A percentile compares a stretch with the other conserved stretches of the same genome.
Conservation (phyloP, 345 rosid species). For the Pugionium dolabratum region DNA sequence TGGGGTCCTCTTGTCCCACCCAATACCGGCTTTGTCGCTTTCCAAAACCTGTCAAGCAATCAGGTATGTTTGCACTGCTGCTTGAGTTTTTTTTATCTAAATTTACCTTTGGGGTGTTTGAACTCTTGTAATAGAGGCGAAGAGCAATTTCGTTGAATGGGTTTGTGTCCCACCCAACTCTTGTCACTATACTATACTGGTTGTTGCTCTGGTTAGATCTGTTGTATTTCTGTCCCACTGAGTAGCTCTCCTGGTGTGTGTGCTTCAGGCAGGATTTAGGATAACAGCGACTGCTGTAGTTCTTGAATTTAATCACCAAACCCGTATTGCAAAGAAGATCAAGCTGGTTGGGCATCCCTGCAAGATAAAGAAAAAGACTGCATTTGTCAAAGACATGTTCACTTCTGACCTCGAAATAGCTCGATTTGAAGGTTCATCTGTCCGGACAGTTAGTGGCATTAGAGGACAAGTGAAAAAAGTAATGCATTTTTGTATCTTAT, state of each 20-base stretch:
- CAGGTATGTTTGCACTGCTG: no score
- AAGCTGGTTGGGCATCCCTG: constrained; percentile 81
- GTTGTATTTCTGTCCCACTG: no score
- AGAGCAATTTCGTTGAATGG: no score
- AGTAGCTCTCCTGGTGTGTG: no score
- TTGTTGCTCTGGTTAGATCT: no score
- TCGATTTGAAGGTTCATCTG: constrained; percentile 71
- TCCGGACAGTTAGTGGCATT: constrained; percentile 80
- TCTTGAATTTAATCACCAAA: constrained; percentile 74
- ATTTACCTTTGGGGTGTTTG: no score
- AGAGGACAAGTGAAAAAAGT: constrained; percentile 88
- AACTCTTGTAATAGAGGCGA: no score
- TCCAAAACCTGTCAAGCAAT: constrained; percentile 68
- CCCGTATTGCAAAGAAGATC: constrained; percentile 65
- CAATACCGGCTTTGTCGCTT: constrained; percentile 70
- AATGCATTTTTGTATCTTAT: background rate
- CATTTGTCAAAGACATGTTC: constrained; percentile 76
- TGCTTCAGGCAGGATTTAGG: constrained; percentile 64
- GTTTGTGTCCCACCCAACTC: no score
- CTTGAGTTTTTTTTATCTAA: no score
- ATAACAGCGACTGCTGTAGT: constrained; percentile 68
- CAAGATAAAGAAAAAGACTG: constrained; percentile 86
- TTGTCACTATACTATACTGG: no score
- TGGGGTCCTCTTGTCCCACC: constrained; percentile 96
- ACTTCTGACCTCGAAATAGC: constrained; percentile 87